Base-by-base conservation (phyloP, 129 eudicot genomes). In the Erigeron canadensis region DNA sequence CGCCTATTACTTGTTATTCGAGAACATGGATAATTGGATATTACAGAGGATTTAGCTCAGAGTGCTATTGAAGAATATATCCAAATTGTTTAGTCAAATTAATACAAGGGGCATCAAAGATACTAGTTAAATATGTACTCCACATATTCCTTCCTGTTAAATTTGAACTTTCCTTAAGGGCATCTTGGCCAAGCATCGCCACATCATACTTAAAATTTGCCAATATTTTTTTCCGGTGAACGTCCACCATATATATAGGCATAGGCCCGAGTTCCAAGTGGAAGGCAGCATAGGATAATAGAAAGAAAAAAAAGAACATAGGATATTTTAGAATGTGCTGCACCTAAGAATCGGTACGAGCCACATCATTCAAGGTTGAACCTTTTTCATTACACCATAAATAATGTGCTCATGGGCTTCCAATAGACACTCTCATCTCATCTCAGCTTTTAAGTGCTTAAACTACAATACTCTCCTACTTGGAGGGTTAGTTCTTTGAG, bases 241-340 rank as follows among this genome's bases (percentile, higher is more conserved):
- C 77, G 53, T 70, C 65, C 64, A 53, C 76, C 76, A 70, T 76
- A 16, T 13, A 53, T 13, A 6, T 53, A 53, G 71, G 63, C 48
- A 50, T 70, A 70, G 77, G 60, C 81, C 77, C 15, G 53, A 60
- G 69, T 63, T 84, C 72, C 90, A 76, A 92, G 97, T 91, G 97
- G 96, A 84, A 83, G 81, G 81, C 43, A 82, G 86, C 88, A 84
- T 82, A 80, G 84, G 84, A 81, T 77, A 65, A 60, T 78, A 77
- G 76, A 68, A 69, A 60, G 51, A 74, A n/a, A 68, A 69, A 60
- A 61, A 74, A n/a, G 75, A 81, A 74, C 77, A 82, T 59, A 81
- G 95, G 81, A 82, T 86, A 85, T 91, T 79, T 68, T 71, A 78
- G 89, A 89, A 83, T 89, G 96, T 89, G 91, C 95, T 82, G 57